These are phyloP conservation scores for Plasmodium coatneyi DNA, from an alignment of 169 alveolate species.

Conservation along the genomic window DNA sequence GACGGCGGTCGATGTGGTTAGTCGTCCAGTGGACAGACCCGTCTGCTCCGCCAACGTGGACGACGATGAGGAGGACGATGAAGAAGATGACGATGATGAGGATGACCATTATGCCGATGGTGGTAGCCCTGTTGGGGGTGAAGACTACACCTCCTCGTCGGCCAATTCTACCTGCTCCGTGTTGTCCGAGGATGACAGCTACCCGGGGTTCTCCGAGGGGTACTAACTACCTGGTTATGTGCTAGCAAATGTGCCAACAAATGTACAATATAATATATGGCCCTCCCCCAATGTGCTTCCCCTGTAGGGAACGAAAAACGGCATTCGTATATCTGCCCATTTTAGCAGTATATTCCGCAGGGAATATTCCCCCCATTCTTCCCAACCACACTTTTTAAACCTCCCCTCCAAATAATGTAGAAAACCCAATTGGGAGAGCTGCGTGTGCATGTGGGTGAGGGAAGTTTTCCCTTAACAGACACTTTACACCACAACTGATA, in stretches of 20 bases:
- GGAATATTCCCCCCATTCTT: background rate
- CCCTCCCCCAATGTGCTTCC: background rate
- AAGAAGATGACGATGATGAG: background rate
- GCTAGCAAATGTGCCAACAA: background rate
- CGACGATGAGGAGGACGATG: background rate
- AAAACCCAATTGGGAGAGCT: background rate
- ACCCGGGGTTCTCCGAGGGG: conserved; percentile 54
- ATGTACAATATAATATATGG: background rate
- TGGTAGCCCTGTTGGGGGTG: background rate
- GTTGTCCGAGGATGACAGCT: conserved; percentile 42
- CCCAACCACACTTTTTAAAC: background rate
- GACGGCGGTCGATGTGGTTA: background rate
- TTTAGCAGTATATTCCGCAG: background rate
- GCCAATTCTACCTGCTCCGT: background rate
- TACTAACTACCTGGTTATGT: background rate
- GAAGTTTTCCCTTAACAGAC: background rate
- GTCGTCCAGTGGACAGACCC: too few species aligned
- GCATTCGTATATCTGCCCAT: background rate
- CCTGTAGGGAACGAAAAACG: background rate
- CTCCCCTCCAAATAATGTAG: background rate
- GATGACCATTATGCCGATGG: background rate
- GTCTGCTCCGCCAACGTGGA: background rate
- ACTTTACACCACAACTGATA: background rate
- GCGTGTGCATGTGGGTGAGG: background rate
- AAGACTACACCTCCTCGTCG: background rate